phyloP scores from a whole-genome alignment of 108 stramenopile species.

The Fistulifera solaris region DNA sequence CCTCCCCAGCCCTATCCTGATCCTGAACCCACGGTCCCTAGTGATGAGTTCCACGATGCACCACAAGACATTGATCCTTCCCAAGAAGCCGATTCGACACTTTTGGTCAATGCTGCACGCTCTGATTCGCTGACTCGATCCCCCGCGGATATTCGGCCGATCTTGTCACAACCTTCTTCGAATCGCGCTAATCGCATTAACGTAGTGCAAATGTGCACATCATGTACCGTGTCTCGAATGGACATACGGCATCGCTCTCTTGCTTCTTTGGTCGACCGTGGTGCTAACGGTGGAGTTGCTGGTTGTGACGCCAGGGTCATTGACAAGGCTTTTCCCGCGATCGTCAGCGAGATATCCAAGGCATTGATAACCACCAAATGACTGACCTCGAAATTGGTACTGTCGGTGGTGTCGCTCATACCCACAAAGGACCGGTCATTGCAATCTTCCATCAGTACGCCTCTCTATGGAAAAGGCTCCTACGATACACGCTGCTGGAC shows the following conservation, averaged over 20 bases:
- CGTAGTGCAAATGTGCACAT: no score
- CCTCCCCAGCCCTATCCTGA: no score
- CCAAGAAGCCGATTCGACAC: no score
- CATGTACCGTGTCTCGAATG: no score
- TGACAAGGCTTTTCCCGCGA: background rate
- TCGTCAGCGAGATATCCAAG: conserved; percentile 10
- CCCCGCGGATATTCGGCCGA: background rate
- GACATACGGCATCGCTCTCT: background rate
- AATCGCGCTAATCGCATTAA: no score
- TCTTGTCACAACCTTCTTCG: conserved; percentile 7
- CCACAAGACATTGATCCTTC: no score
- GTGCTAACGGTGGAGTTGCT: conserved; percentile 23
- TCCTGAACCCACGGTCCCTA: no score
- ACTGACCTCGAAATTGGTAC: conserved; percentile 20
- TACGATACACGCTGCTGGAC: conserved; percentile 20
- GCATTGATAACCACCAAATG: conserved; percentile 24
- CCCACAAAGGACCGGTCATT: conserved; percentile 12
- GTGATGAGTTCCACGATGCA: no score
- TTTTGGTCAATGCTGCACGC: background rate
- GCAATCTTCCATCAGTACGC: conserved; percentile 25
- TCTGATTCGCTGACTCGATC: background rate
- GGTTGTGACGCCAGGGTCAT: conserved; percentile 11
- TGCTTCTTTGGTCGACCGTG: conserved; percentile 19
- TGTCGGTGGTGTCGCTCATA: conserved; percentile 9
- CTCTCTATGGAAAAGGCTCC: conserved; percentile 7